Evolutionary conservation across 345 rosid species (phyloP), one percentile per base, ranked within the genome.

Genomic region (Acer campestre): DNA sequence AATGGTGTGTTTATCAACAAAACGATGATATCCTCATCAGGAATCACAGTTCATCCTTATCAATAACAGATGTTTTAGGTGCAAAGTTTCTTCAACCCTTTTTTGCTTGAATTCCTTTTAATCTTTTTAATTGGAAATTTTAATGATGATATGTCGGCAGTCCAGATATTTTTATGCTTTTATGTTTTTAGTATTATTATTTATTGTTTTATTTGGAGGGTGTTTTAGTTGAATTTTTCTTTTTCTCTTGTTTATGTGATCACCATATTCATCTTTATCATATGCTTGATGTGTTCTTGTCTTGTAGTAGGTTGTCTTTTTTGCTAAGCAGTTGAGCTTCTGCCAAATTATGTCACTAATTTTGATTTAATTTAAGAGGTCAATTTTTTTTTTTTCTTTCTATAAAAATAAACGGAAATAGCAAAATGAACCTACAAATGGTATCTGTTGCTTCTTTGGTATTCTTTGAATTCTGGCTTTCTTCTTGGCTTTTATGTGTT

Each of bases 41-140:
- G 23, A n/a, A n/a, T 42, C 23, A 42, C 58, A 42, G 23, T 42
- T 40, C 23, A 23, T 71, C 49, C 63, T 31, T 56, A 42, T 14
- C 56, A 44, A 14, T 40, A n/a, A 17, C 69, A 44, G 58, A 23
- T 40, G 23, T 23, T 73, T 73, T 40, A 61, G 77, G 77, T 75
- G 53, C 22, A 61, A 63, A 63, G 17, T 44, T 35, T 46, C 51
- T 63, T 46, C 20, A 40, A 22, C 13, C 75, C 11, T 46, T 8
- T 8, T 51, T 38, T 1, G 1, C 44, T 38, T 40, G 14, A 22
- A 49, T 51, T 71, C 40, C 9, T 3, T 71, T 40, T 18, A 2
- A 42, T 42, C 10, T 8, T 42, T 42, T 42, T 42, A 1, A 7
- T 7, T 3, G 10, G 10, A 46, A 44, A 18, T 8, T 71, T 53